Evolutionary conservation across 805 yeast genomes (phyloP).

Genomic region (Nakazawaea ishiwadae): DNA sequence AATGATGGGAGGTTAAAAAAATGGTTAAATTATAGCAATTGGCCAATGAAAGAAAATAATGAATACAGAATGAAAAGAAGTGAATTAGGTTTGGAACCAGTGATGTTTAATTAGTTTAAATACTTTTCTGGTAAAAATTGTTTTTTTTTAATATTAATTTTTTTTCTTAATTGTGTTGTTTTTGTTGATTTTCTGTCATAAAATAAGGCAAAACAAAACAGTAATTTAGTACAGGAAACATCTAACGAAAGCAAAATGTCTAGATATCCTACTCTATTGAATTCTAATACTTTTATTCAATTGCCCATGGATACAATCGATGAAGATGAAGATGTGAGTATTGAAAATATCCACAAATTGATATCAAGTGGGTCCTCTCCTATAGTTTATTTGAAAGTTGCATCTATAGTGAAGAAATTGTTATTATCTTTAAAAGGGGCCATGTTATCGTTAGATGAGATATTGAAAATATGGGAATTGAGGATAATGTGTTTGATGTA

Average conservation of each 20-base stretch:
- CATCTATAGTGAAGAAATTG: conserved; percentile 3
- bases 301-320: conserved; percentile 14
- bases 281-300: conserved; percentile 22
- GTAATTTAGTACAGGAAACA: not conserved
- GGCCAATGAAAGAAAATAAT: no score
- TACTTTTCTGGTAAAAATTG: no score
- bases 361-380: not conserved
- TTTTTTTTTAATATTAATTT: no score
- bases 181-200: not conserved
- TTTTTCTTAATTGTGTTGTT: not conserved
- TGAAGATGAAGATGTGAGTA: conserved; percentile 3
- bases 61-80: no score
- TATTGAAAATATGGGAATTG: conserved; percentile 40
- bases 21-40: no score
- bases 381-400: not conserved
- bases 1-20: not conserved
- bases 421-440: conserved; percentile 27
- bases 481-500: conserved; percentile 21
- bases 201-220: not conserved
- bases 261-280: conserved; percentile 20
- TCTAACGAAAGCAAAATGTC: no score
- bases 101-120: no score
- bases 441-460: conserved; percentile 40
- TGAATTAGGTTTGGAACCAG: no score
- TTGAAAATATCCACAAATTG: not conserved